Evolutionary conservation across 1,284 basidiomycete genomes (phyloP).

Genomic region (Pyrrhoderma noxium): DNA sequence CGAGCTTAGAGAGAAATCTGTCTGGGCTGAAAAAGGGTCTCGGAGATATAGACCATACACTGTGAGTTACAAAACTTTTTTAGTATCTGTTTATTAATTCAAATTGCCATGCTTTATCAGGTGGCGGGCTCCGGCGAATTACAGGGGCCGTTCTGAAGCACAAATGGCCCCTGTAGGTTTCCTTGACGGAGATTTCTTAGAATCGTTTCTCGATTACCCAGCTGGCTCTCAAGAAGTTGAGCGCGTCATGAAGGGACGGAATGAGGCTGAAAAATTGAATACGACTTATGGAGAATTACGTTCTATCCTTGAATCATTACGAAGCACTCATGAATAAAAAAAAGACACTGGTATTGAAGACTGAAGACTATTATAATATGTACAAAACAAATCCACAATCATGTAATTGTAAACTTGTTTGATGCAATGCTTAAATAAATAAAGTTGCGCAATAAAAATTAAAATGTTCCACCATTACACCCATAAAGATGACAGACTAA

Average conservation of each 20-base stretch:
- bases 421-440: slow-evolving; percentile 1
- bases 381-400: background rate
- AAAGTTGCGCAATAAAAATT: background rate
- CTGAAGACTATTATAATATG: background rate
- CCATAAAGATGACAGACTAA: slow-evolving; percentile 7
- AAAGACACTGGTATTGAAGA: no score
- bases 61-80: slow-evolving; percentile 36
- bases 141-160: slow-evolving; percentile 46
- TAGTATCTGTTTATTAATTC: slow-evolving; percentile 1
- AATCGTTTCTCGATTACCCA: slow-evolving; percentile 49
- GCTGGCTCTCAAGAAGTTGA: slow-evolving; percentile 29
- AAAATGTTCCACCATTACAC: background rate
- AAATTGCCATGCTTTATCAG: slow-evolving; percentile 30
- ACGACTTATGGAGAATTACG: slow-evolving; percentile 38
- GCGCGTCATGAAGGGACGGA: slow-evolving; percentile 46
- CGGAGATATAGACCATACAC: slow-evolving; percentile 57
- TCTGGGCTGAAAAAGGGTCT: slow-evolving; percentile 45
- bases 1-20: slow-evolving; percentile 75
- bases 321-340: slow-evolving; percentile 49
- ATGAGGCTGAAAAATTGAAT: slow-evolving; percentile 46
- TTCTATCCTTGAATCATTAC: slow-evolving; percentile 50
- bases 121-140: slow-evolving; percentile 59
- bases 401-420: background rate
- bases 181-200: slow-evolving; percentile 85
- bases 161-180: slow-evolving; percentile 63